Evolutionary conservation across 2,329 filamentous ascomycete species (phyloP).

Genomic region (Elsinoe ampelina): DNA sequence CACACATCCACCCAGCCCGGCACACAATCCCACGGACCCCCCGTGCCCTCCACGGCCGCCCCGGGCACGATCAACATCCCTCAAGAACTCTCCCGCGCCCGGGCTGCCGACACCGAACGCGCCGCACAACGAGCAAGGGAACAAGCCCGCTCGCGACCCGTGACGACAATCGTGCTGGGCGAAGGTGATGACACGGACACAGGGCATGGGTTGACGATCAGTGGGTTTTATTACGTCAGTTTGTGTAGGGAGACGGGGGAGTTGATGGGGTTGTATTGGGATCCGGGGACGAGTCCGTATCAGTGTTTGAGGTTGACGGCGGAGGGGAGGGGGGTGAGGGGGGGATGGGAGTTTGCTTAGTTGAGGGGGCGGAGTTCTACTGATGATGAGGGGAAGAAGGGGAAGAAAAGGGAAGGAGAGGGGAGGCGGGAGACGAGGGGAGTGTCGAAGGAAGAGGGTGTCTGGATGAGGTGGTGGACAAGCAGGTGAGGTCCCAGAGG

Average conservation of each 20-base stretch:
- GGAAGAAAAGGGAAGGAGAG: neutral
- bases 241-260: conserved; percentile 37
- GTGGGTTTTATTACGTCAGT: conserved; percentile 46
- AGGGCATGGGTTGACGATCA: conserved; percentile 42
- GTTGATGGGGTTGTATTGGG: conserved; percentile 46
- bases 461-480: neutral
- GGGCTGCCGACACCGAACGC: neutral
- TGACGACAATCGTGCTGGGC: conserved; percentile 13
- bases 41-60: neutral
- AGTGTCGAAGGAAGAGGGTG: neutral
- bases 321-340: conserved; percentile 27
- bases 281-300: conserved; percentile 46
- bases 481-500: too few species aligned
- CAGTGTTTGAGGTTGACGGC: conserved; percentile 41
- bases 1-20: neutral
- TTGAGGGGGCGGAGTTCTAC: neutral
- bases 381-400: too few species aligned
- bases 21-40: neutral
- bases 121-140: neutral
- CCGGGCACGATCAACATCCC: conserved; percentile 2
- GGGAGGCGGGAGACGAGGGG: neutral
- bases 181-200: conserved; percentile 23
- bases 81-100: neutral
- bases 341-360: conserved; percentile 33
- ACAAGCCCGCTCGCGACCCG: conserved; percentile 4